Base-by-base conservation (phyloP, 1,284 basidiomycete species). In the Austroboletus novae-zelandiae region DNA sequence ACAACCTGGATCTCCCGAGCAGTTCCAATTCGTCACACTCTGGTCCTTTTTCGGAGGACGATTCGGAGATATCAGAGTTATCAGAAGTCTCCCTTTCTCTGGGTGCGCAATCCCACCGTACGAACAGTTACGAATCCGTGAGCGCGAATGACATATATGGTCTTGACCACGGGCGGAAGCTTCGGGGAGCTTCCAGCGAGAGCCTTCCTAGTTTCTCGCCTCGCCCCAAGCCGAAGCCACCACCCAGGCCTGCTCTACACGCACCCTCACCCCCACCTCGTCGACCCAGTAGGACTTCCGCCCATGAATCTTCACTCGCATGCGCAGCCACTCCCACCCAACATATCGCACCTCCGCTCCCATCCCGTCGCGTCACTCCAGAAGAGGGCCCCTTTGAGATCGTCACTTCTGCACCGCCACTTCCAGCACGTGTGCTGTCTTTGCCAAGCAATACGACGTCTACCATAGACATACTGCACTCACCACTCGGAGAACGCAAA, bases 401-500 rank as follows among this genome's bases (percentile, higher is more conserved):
- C 14, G 18, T 34, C 1, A 39, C 54, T 25, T 34, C 47, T 9
- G 64, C 59, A 2, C 65, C 68, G 18, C 68, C 61, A 6, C 48
- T 66, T 23, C 66, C 68, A 3, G 51, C 57, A 17, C 67, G 66
- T 27, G 29, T 39, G 13, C 29, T 40, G 0, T 9, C 43, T n/a
- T 17, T 40, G 14, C 51, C 40, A 35, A 47, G 20, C 23, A 43
- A 30, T 45, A 9, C 37, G 40, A 13, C n/a, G 10, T 3, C 20
- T 30, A 9, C 41, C 13, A 15, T 50, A 32, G 60, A 62, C 29
- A 45, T 40, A 5, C 45, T 57, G 5, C 58, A 66, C 9, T 41
- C 40, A 11, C 55, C 55, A 15, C 39, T 32, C 13, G 47, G 42
- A 2, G 75, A 83, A 46, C 75, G 79, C 29, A 84, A 78, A 60